phyloP scores from a whole-genome alignment of 768 basidiomycete species.

The Boletus subparvulus region DNA sequence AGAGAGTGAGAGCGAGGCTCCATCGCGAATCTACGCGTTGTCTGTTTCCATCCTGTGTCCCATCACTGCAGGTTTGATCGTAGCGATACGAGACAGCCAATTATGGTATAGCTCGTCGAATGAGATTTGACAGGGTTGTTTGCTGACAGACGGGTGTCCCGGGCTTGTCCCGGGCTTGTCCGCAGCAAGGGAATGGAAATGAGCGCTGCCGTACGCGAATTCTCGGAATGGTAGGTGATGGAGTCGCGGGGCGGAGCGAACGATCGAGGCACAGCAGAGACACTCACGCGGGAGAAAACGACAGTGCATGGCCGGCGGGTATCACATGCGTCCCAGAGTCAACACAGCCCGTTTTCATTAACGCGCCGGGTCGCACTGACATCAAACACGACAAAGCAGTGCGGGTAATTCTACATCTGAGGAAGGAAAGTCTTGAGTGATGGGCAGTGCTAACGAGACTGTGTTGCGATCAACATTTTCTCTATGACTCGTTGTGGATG shows the following conservation, averaged over 20 bases:
- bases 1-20: not conserved
- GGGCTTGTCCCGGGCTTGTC: not conserved
- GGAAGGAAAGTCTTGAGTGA: not conserved
- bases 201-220: not conserved
- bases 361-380: slow-evolving; percentile 2
- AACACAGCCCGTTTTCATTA: slow-evolving; percentile 19
- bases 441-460: slow-evolving; percentile 5
- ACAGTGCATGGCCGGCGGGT: not conserved
- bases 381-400: slow-evolving; percentile 5
- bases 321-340: not conserved
- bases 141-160: no score
- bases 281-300: not conserved
- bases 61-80: slow-evolving; percentile 16
- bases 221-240: not conserved
- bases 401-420: not conserved
- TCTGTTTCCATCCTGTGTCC: not conserved
- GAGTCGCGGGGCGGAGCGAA: not conserved
- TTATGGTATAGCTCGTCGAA: not conserved
- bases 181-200: not conserved
- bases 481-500: not conserved
- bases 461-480: slow-evolving; percentile 9
- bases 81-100: not conserved
- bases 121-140: not conserved
- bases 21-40: not conserved
- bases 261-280: not conserved